Base-by-base conservation (phyloP, 1,139 yeast species). In the Hansenula sp. region DNA sequence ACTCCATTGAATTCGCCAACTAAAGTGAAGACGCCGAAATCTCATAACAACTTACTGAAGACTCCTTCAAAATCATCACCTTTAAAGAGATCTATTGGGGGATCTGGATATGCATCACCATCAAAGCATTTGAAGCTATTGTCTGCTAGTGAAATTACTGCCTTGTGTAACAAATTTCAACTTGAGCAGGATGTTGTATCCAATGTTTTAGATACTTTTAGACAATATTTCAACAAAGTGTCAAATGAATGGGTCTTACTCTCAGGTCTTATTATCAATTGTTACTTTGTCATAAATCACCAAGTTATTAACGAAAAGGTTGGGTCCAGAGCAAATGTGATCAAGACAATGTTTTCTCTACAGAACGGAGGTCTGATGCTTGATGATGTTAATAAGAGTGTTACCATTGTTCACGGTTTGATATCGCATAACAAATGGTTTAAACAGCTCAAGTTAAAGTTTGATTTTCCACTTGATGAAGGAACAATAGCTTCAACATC, bases 171-270 rank as follows among this genome's bases (percentile, higher is more conserved):
- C 53, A 69, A 73, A 44, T 82, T 82, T 54, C 77, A 75, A 55
- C 66, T 82, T 25, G 86, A 87, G 1, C 65, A 71, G 13, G 66
- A 69, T 1, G 63, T 75, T 6, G 75, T 87, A 0, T 65, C 68
- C 25, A 60, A 65, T 32, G 66, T 83, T 44, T 48, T 81, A 12
- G 71, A 69, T 29, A 72, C 80, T 0, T 82, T 73, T 48, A 61
- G 69, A 29, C 60, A 66, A 3, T 77, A 77, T 48, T 68, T 73
- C 32, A 70, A 72, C 37, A 75, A 77, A 48, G 72, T 81, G 39
- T 73, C 74, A 37, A 77, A 74, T 42, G 82, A 81, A 34, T 82
- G 89, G 87, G 76, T 79, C 14, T 58, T 82, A 24, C 76, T 82
- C 1, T 79, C 86, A 56, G 90, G 89, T 0, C 57, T 82, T 46